phyloP scores from a whole-genome alignment of 164 flowering plant genomes.

The Macadamia integrifolia region DNA sequence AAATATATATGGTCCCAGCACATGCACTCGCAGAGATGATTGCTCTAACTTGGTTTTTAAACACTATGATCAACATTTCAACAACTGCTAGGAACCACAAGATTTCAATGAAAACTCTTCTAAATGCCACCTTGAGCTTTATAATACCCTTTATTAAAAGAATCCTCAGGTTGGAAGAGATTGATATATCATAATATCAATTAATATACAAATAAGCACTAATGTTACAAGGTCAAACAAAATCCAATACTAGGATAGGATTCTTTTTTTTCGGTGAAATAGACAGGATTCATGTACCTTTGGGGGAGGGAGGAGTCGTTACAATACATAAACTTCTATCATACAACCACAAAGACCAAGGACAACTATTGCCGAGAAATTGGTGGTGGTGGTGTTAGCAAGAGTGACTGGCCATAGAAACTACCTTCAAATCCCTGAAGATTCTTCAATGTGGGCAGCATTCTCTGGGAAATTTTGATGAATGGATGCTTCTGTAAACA shows the following conservation, averaged over 20 bases:
- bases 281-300: neutral
- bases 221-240: neutral
- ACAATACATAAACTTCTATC: neutral
- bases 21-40: no score
- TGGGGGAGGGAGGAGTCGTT: neutral
- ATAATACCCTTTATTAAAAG: neutral
- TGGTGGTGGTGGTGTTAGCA: conserved; percentile 55
- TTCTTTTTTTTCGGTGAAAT: no score
- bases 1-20: no score
- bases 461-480: conserved; percentile 53
- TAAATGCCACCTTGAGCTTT: no score
- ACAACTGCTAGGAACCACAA: no score
- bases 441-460: conserved; percentile 33
- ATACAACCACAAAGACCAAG: neutral
- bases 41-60: no score
- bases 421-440: conserved; percentile 56
- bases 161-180: neutral
- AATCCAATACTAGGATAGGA: neutral
- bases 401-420: conserved; percentile 50
- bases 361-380: conserved; percentile 50
- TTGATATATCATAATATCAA: neutral
- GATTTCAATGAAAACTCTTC: no score
- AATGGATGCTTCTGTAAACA: conserved; percentile 73
- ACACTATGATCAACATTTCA: neutral
- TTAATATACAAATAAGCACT: conserved; percentile 13